Evolutionary conservation across 2,329 filamentous ascomycete species (phyloP).

Genomic region (Cladorrhinum sp.): DNA sequence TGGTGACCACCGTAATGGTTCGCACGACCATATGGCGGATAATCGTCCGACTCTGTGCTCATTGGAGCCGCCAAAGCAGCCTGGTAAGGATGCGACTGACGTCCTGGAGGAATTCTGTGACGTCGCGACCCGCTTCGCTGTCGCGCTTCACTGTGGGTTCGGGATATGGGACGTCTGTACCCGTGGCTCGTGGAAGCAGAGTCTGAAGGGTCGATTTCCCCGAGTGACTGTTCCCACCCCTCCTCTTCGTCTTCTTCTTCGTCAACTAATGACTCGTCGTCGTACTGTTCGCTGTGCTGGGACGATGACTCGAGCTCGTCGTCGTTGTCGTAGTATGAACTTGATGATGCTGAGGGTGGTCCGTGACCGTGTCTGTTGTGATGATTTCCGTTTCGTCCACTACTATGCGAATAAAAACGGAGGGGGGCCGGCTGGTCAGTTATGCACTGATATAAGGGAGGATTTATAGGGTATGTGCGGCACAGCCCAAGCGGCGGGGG

Average conservation of each 20-base stretch:
- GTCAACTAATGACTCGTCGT: conserved; percentile 33
- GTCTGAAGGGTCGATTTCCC: conserved; percentile 56
- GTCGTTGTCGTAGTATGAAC: conserved; percentile 38
- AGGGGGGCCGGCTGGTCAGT: conserved; percentile 2
- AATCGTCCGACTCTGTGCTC: conserved; percentile 66
- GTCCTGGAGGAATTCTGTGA: conserved; percentile 38
- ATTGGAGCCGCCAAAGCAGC: conserved; percentile 48
- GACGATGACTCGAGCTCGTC: conserved; percentile 41
- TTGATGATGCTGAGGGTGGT: conserved; percentile 30
- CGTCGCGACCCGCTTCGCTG: conserved; percentile 39
- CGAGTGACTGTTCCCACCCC: conserved; percentile 43
- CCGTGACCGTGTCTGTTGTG: conserved; percentile 30
- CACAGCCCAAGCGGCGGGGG: conserved; percentile 18
- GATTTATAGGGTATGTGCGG: conserved; percentile 18
- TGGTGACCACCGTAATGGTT: conserved; percentile 31
- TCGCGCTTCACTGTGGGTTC: conserved; percentile 35
- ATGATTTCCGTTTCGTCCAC: conserved; percentile 21
- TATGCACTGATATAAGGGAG: conserved; percentile 4
- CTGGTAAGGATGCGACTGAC: conserved; percentile 30
- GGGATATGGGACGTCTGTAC: conserved; percentile 31
- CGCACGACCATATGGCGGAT: conserved; percentile 36
- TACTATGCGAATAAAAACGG: conserved; percentile 12
- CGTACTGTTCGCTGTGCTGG: conserved; percentile 33
- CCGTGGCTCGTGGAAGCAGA: conserved; percentile 52
- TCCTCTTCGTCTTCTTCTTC: conserved; percentile 40